A percentile compares a stretch with the other conserved stretches of the same genome.
Evolutionary conservation across 2,329 filamentous ascomycete genomes (phyloP).

Genomic region (Fusarium staphyleae): DNA sequence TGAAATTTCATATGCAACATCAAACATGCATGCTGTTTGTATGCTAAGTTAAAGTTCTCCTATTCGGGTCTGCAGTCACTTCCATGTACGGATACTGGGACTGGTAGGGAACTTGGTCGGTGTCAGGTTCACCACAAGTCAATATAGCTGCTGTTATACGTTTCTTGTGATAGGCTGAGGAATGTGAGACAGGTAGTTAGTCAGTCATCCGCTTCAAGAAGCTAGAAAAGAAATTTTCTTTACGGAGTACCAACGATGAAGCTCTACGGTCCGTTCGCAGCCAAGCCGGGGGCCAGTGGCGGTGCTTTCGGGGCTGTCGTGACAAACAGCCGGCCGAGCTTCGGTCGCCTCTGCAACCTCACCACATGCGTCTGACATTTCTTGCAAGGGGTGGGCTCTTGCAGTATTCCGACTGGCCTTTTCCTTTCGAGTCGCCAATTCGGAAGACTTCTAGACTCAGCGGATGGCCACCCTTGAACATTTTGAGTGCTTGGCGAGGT

Average conservation of each 20-base stretch:
- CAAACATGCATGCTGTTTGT: too few relatives aligned
- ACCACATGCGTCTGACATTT: conserved; percentile 3
- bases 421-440: conserved; percentile 25
- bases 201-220: conserved; percentile 14
- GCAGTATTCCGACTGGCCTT: background rate
- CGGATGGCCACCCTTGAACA: background rate
- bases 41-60: background rate
- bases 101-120: background rate
- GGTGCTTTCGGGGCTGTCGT: conserved; percentile 19
- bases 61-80: conserved; percentile 8
- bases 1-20: background rate
- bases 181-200: conserved; percentile 9
- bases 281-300: conserved; percentile 15
- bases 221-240: conserved; percentile 16
- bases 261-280: conserved; percentile 5
- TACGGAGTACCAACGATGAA: conserved; percentile 2
- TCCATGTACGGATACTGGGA: conserved; percentile 10
- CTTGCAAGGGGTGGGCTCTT: background rate
- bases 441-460: conserved; percentile 29
- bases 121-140: background rate
- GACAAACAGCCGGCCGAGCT: conserved; percentile 24
- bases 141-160: background rate
- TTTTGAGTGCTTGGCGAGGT: conserved; percentile 23
- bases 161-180: background rate
- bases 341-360: conserved; percentile 27